These are phyloP conservation scores for Aaosphaeria arxii DNA, from an alignment of 2,329 filamentous ascomycete genomes.

Conservation along the genomic window DNA sequence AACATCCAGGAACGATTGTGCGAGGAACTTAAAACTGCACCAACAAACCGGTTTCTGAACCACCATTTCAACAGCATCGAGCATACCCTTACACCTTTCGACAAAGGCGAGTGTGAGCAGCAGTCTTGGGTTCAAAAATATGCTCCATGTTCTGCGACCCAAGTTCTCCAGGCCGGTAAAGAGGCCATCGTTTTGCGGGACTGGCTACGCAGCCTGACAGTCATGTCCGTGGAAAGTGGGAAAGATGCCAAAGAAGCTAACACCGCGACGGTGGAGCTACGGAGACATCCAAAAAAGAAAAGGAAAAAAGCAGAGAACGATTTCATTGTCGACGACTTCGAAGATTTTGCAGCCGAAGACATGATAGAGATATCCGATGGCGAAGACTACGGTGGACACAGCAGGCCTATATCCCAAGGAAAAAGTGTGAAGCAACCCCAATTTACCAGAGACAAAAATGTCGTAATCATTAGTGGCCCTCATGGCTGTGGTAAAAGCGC, in stretches of 20 bases:
- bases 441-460: slow-evolving; percentile 56
- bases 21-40: slow-evolving; percentile 13
- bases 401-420: slow-evolving; percentile 26
- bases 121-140: slow-evolving; percentile 82
- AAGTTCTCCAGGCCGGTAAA: slow-evolving; percentile 72
- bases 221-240: slow-evolving; percentile 69
- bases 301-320: slow-evolving; percentile 53
- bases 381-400: slow-evolving; percentile 40
- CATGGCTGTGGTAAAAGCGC: slow-evolving; percentile 92
- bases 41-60: slow-evolving; percentile 56
- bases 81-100: slow-evolving; percentile 71
- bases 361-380: slow-evolving; percentile 66
- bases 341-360: slow-evolving; percentile 31
- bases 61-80: slow-evolving; percentile 60
- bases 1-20: slow-evolving; percentile 41
- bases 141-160: slow-evolving; percentile 63
- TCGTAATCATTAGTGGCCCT: slow-evolving; percentile 84
- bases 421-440: slow-evolving; percentile 34
- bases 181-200: slow-evolving; percentile 71
- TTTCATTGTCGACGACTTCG: slow-evolving; percentile 32
- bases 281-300: slow-evolving; percentile 50
- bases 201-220: slow-evolving; percentile 75
- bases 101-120: slow-evolving; percentile 71
- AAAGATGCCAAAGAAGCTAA: slow-evolving; percentile 28
- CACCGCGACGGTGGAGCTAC: slow-evolving; percentile 6